Evolutionary conservation across 148 eudicot genomes (phyloP).

Genomic region (Persicaria tinctoria): DNA sequence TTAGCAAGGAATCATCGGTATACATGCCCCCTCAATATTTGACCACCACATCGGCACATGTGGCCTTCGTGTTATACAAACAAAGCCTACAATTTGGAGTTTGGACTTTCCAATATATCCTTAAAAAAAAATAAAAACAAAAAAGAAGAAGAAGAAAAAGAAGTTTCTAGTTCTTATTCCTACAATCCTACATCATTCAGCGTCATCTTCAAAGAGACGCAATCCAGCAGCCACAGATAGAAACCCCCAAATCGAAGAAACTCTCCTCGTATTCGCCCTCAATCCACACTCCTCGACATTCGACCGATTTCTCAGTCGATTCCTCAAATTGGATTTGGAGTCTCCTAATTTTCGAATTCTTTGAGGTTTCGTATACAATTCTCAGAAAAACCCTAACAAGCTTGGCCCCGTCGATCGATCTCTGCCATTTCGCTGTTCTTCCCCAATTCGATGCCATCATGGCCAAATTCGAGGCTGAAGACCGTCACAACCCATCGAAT

Average conservation of each 20-base stretch:
- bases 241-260: neutral
- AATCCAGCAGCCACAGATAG: constrained; percentile 5
- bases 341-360: neutral
- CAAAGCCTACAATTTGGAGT: neutral
- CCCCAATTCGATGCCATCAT: constrained; percentile 29
- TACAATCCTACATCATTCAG: neutral
- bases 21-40: too few species aligned
- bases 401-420: neutral
- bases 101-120: neutral
- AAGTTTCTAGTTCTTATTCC: neutral
- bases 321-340: neutral
- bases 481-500: constrained; percentile 9
- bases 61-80: neutral
- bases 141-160: neutral
- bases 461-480: constrained; percentile 20
- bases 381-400: neutral
- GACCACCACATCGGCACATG: too few species aligned
- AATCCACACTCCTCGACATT: neutral
- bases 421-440: neutral
- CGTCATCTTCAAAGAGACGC: constrained; percentile 2
- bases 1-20: too few species aligned
- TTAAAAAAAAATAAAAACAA: neutral
- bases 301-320: neutral
- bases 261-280: neutral
- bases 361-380: neutral